A percentile compares a stretch with the other conserved stretches of the same genome.
These are phyloP conservation scores for Kurtzmaniella quercitrusa DNA, from an alignment of 1,139 yeast species.

Conservation along the genomic window DNA sequence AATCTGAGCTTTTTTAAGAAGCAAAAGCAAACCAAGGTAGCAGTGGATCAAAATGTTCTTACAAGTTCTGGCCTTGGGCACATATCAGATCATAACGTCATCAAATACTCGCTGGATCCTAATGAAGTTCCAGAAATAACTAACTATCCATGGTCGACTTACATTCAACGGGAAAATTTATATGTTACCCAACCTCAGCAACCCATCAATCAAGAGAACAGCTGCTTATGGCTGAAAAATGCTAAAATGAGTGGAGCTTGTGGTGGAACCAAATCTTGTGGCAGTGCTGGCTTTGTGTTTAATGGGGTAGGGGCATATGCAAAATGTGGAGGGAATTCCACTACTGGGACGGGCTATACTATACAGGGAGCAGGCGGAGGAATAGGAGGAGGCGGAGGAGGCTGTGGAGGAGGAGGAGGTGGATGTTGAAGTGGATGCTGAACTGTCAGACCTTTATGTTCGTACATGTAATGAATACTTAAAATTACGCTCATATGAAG, in stretches of 20 bases:
- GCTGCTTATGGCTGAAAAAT: neutral
- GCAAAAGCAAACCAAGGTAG: neutral
- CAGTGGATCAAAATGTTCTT: neutral
- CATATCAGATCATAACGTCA: slow-evolving; percentile 5
- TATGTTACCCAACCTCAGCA: neutral
- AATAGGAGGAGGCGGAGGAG: neutral
- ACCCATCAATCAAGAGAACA: neutral
- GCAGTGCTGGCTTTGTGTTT: neutral
- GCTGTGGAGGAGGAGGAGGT: neutral
- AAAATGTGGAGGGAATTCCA: neutral
- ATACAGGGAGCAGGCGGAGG: neutral
- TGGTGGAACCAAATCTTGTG: neutral
- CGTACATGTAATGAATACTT: too few relatives aligned
- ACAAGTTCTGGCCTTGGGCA: slow-evolving; percentile 2
- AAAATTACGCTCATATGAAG: too few relatives aligned
- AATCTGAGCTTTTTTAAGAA: neutral
- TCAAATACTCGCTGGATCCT: neutral
- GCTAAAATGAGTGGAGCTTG: neutral
- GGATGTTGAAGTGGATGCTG: too few relatives aligned
- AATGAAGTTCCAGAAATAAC: neutral
- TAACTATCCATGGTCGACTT: neutral
- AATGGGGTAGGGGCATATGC: neutral
- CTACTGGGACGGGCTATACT: too few relatives aligned
- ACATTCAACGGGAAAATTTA: neutral
- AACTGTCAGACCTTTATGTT: too few relatives aligned